Percentiles rank a stretch among this genome's conserved stretches.
These are phyloP conservation scores for Xanthoconium purpureum DNA, from an alignment of 768 basidiomycete species.

Conservation along the genomic window DNA sequence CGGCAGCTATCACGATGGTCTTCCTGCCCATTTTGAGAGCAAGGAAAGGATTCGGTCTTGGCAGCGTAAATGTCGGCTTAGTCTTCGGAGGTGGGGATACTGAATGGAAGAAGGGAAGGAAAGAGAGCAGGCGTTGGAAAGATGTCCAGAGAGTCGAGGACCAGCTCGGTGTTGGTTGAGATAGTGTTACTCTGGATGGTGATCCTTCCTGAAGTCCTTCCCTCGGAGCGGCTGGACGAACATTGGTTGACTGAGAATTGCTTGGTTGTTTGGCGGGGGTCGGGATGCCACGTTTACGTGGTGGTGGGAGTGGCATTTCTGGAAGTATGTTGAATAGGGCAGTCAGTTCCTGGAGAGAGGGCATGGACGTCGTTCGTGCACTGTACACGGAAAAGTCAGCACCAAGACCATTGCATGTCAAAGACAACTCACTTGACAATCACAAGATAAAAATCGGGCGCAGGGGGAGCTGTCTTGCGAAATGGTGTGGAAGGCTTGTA, in stretches of 20 bases:
- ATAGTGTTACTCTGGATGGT: background rate
- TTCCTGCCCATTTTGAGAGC: constrained; percentile 83
- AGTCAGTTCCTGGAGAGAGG: constrained; percentile 73
- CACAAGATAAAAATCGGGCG: constrained; percentile 83
- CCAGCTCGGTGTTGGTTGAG: background rate
- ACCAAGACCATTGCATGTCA: background rate
- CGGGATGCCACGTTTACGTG: constrained; percentile 37
- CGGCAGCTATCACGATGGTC: constrained; percentile 79
- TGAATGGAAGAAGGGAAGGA: constrained; percentile 3
- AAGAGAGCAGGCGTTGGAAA: constrained; percentile 4
- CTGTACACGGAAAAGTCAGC: constrained; percentile 38
- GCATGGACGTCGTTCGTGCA: constrained; percentile 79
- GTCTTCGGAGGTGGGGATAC: constrained; percentile 15
- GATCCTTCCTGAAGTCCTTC: constrained; percentile 3
- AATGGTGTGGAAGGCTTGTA: constrained; percentile 90
- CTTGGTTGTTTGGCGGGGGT: constrained; percentile 1
- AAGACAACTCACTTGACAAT: constrained; percentile 69
- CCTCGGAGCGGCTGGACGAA: constrained; percentile 3
- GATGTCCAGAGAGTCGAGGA: background rate
- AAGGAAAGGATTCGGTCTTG: constrained; percentile 69
- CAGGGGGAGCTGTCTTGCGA: constrained; percentile 70
- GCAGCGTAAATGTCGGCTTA: constrained; percentile 29
- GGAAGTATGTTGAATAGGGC: constrained; percentile 71
- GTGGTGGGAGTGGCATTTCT: constrained; percentile 56
- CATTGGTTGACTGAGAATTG: background rate